phyloP scores from a whole-genome alignment of 352 stramenopile genomes.

The Globisporangium sylvaticum region DNA sequence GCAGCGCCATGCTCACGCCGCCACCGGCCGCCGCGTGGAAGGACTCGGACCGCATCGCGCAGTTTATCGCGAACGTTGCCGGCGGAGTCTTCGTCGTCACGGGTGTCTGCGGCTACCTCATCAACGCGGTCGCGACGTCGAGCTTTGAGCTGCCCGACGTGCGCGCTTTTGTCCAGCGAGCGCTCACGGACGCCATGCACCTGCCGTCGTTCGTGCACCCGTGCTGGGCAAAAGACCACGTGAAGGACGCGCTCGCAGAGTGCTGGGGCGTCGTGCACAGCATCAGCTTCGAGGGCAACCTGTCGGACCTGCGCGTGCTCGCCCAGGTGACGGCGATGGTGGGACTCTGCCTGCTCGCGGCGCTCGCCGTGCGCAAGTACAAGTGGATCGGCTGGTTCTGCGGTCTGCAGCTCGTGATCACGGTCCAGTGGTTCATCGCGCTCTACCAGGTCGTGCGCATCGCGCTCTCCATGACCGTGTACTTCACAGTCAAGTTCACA shows the following conservation, averaged over 20 bases:
- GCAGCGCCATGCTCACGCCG: neutral
- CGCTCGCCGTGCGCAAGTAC: conserved; percentile 46
- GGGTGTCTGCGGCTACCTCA: conserved; percentile 34
- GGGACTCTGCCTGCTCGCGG: conserved; percentile 10
- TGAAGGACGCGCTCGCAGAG: conserved; percentile 26
- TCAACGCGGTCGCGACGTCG: conserved; percentile 22
- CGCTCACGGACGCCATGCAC: neutral
- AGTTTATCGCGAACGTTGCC: conserved; percentile 61
- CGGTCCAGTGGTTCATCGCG: conserved; percentile 59
- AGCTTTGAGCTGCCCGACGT: conserved; percentile 31
- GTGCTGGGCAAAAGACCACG: conserved; percentile 18
- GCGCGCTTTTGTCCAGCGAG: conserved; percentile 11
- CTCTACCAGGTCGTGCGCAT: conserved; percentile 67
- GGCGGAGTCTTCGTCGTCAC: conserved; percentile 45
- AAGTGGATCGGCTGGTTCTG: conserved; percentile 62
- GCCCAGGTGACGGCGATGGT: conserved; percentile 27
- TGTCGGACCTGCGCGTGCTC: conserved; percentile 36
- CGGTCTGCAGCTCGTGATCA: conserved; percentile 49
- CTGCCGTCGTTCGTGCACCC: conserved; percentile 18
- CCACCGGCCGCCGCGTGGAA: conserved; percentile 35
- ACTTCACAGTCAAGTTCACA: conserved; percentile 44
- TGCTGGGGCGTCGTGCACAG: conserved; percentile 29
- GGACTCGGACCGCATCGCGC: conserved; percentile 50
- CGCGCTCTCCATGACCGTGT: conserved; percentile 43
- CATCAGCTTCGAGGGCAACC: conserved; percentile 25